Conservation (phyloP, 371 early-diverging fungal genomes). For the Fennellomyces sp. region DNA sequence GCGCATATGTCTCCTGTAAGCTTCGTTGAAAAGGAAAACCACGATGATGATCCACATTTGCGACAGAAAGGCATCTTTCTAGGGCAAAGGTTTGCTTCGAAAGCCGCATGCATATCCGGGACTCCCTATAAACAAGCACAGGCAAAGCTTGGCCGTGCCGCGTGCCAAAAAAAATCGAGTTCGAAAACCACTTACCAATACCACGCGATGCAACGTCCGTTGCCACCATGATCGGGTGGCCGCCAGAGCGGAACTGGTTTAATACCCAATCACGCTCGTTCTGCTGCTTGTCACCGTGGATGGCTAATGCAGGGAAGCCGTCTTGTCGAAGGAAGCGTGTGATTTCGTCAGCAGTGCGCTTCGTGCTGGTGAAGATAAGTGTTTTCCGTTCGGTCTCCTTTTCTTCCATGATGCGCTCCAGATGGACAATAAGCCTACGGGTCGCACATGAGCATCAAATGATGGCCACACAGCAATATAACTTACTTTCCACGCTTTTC, state of each 20-base stretch:
- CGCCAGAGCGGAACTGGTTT: slow-evolving; percentile 88
- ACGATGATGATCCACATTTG: background rate
- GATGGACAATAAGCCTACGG: slow-evolving; percentile 63
- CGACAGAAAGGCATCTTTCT: no score
- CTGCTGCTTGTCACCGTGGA: slow-evolving; percentile 99
- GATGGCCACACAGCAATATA: background rate
- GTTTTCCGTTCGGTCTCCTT: slow-evolving; percentile 78
- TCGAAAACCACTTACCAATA: slow-evolving; percentile 85
- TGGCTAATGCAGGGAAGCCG: slow-evolving; percentile 96
- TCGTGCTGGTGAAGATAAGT: slow-evolving; percentile 98
- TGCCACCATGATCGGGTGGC: slow-evolving; percentile 96
- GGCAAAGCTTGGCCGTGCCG: slow-evolving; percentile 13
- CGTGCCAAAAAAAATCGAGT: background rate
- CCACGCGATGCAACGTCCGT: slow-evolving; percentile 99
- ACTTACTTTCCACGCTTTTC: slow-evolving; percentile 84
- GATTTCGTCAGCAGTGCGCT: slow-evolving; percentile 97
- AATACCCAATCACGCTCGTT: slow-evolving; percentile 98
- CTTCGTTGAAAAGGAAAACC: no score
- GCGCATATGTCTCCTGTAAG: background rate
- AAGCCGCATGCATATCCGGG: slow-evolving; percentile 9
- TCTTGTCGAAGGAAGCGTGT: slow-evolving; percentile 89
- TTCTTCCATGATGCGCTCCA: slow-evolving; percentile 79
- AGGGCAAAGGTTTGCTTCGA: no score
- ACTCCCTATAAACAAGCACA: no score
- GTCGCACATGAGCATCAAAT: background rate